Base-by-base conservation (phyloP, 139 green algal species). In the Nannochloris sp. region DNA sequence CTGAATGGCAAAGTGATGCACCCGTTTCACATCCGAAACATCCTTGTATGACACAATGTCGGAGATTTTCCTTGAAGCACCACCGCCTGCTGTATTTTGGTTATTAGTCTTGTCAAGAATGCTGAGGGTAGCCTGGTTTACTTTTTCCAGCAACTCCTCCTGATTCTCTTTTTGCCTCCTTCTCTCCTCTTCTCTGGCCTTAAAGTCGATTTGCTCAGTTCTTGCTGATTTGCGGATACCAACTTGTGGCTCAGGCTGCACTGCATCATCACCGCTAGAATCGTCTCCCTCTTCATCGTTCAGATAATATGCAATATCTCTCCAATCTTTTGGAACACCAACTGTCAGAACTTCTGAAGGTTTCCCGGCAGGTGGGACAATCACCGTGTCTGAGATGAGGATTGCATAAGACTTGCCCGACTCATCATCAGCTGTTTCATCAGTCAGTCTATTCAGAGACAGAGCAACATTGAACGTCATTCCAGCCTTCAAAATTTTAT, bases 361-460 rank as follows among this genome's bases (percentile, higher is more conserved):
- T 9, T 50, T 68, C 3, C 77, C 80, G 1, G 66, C 75, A 20
- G 62, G 49, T 31, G 75, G 64, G 43, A 89, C 73, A 36, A 95
- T 66, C 2, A 93, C 83, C 1, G 93, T 97, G 86, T 97, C 92
- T 3, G 89, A 82, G 25, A 98, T 65, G 74, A 90, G 79, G 29
- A 91, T 66, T 6, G 85, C 80, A 61, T 88, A 93, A 4, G 17
- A 67, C 48, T 59, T 57, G 1, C 56, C 46, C 11, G 53, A 51
- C 14, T 45, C 55, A 48, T 79, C 74, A 5, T 53, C 49, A 3
- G 56, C 53, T 33, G 66, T 53, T 59, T 59, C 50, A 37, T 33
- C 25, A 11, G 20, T 31, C n/a, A 59, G 12, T 20, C 36, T 23
- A 20, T 33, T 33, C 60, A 71, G 30, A 70, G 76, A 77, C 14